Conservation (phyloP, 306 rosid species). For the cucumber (Cucumis sativus) region DNA sequence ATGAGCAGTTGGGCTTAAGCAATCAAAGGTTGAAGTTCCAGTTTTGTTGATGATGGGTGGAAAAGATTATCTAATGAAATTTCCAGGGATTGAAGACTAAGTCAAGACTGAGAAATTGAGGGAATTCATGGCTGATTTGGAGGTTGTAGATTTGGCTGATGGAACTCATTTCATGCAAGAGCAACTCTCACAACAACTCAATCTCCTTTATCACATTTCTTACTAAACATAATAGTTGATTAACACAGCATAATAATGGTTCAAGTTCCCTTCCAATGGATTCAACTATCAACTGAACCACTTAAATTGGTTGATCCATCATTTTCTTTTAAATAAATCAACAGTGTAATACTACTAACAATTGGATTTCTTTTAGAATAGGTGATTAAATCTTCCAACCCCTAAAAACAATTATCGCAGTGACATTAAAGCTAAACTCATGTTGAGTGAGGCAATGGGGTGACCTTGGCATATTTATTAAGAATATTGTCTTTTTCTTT, state of each 20-base stretch:
- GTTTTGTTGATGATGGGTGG: slow-evolving; percentile 42
- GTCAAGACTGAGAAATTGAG: slow-evolving; percentile 37
- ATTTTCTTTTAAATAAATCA: too few relatives aligned
- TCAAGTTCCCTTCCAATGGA: too few relatives aligned
- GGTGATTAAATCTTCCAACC: too few relatives aligned
- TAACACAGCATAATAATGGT: not conserved
- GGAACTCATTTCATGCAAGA: slow-evolving; percentile 88
- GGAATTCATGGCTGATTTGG: slow-evolving; percentile 39
- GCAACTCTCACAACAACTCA: slow-evolving; percentile 50
- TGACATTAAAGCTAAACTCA: too few relatives aligned
- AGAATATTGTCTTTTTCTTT: too few relatives aligned
- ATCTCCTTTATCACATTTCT: slow-evolving; percentile 48
- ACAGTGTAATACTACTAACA: too few relatives aligned
- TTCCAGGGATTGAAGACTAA: slow-evolving; percentile 55
- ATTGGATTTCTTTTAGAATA: too few relatives aligned
- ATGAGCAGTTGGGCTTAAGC: slow-evolving; percentile 17
- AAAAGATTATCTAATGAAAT: slow-evolving; percentile 52
- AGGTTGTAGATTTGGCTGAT: slow-evolving; percentile 40
- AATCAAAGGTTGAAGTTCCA: slow-evolving; percentile 42
- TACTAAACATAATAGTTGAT: slow-evolving; percentile 21
- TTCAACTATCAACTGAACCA: too few relatives aligned
- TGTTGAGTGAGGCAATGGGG: too few relatives aligned
- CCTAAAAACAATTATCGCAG: too few relatives aligned
- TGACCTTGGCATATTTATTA: too few relatives aligned
- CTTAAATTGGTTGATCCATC: too few relatives aligned